A percentile compares a stretch with the other conserved stretches of the same genome.
These are phyloP conservation scores for Leptoxyphium fumago DNA, from an alignment of 2,329 filamentous ascomycete species.

Conservation along the genomic window DNA sequence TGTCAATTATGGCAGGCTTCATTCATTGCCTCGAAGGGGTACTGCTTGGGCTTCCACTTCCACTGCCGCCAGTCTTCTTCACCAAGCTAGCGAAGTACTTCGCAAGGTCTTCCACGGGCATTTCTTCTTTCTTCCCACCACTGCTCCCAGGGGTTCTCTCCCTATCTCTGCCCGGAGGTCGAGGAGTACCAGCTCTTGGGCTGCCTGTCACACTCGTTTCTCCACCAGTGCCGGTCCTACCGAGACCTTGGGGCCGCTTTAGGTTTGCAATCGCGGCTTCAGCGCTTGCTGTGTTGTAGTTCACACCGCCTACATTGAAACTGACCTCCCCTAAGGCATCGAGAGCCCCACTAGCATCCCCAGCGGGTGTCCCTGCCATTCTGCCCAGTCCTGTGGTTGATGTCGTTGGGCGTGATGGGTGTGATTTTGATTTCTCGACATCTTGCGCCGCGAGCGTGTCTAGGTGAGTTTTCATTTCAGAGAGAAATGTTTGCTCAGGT, in stretches of 20 bases:
- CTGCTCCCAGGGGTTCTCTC: conserved; percentile 3
- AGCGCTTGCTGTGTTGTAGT: conserved; percentile 29
- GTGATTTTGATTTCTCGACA: conserved; percentile 23
- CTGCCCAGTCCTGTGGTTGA: conserved; percentile 8
- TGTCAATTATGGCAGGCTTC: no score
- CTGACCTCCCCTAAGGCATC: conserved; percentile 18
- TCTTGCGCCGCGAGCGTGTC: conserved; percentile 59
- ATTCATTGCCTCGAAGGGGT: conserved; percentile 6
- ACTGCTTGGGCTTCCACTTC: conserved; percentile 2
- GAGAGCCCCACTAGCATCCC: conserved; percentile 22
- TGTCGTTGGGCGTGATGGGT: conserved; percentile 5
- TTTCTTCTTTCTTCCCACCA: conserved; percentile 41
- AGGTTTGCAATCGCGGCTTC: conserved; percentile 20
- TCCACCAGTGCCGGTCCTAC: background rate
- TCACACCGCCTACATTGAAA: conserved; percentile 96
- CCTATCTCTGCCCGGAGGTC: conserved; percentile 8
- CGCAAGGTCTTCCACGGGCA: conserved; percentile 38
- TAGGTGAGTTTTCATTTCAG: conserved; percentile 40
- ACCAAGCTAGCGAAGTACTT: conserved; percentile 46
- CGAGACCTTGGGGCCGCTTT: conserved; percentile 9
- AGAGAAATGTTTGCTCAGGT: conserved; percentile 19
- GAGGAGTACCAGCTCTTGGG: conserved; percentile 6
- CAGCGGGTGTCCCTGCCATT: conserved; percentile 17
- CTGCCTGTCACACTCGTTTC: background rate
- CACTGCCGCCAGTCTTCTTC: conserved; percentile 30